Base-by-base conservation (phyloP, 176 grass and related monocot species). In the Carex parvula region DNA sequence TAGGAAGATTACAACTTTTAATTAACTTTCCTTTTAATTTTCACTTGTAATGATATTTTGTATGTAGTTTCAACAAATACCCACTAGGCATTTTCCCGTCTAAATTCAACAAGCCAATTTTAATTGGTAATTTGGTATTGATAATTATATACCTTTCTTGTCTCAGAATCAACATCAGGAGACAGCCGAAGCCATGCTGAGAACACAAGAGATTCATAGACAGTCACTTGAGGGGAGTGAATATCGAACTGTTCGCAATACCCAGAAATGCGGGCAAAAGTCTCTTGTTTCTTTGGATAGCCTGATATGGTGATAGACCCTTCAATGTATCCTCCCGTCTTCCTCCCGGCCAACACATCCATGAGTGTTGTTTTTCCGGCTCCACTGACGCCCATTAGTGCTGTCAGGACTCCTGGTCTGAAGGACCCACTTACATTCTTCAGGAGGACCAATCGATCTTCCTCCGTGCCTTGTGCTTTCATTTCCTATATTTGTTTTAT, bases 261-360 rank as follows among this genome's bases (percentile, higher is more conserved):
- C 82, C 95, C 95, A 8, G 95, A 95, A 83, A 95, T 77, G 41
- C 95, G 95, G 5, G 96, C 93, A 71, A 98, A 98, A 52, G 96
- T 95, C 64, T 98, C 91, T 87, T 98, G 96, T 55, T 88, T 95
- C 86, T 95, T 98, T 0, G 77, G 91, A 41, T 98, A 98, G 48
- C 96, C 95, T 35, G 96, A 95, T 80, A 98, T 93, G 37, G 39
- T 89, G 48, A 95, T 98, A 39, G 85, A 79, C 85, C 96, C 96
- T 53, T 93, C 89, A 11, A 95, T 93, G 68, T 93, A 95, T 50
- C 96, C 93, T 16, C 96, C 87, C 0, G 92, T 95, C 85, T 98
- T 98, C 85, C 96, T 98, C 35, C 96, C 96, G 13, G 96, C 96
- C 76, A 98, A 84, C 30, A 95, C 96, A 86, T 98, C 96, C 96